Percentiles rank a stretch among this genome's conserved stretches.
Evolutionary conservation across 2,329 filamentous ascomycete species (phyloP).

Genomic region (Exserohilum turcica): DNA sequence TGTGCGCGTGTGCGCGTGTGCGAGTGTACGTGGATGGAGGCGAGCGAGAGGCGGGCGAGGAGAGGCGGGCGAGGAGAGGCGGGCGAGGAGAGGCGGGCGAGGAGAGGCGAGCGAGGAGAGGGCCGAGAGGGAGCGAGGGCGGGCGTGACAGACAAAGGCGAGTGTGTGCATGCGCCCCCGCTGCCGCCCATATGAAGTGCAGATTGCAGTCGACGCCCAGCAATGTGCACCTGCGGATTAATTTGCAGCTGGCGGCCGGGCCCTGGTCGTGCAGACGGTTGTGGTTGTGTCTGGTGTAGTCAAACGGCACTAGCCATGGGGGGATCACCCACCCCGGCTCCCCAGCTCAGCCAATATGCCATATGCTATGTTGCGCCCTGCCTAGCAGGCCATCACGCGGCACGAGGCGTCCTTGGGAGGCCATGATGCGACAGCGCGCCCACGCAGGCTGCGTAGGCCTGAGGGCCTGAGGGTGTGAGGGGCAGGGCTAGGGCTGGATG

Average conservation of each 20-base stretch:
- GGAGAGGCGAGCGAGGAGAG: too few species aligned
- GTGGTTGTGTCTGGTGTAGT: constrained; percentile 22
- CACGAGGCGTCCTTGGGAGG: not conserved
- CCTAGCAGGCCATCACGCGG: not conserved
- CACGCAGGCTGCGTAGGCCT: not conserved
- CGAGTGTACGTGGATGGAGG: too few species aligned
- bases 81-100: too few species aligned
- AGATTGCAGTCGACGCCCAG: constrained; percentile 9
- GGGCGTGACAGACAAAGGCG: not conserved
- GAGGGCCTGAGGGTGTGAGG: too few species aligned
- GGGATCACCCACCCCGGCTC: constrained; percentile 1
- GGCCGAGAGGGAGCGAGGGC: not conserved
- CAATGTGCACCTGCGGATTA: constrained; percentile 16
- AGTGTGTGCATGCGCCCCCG: not conserved
- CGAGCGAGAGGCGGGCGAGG: too few species aligned
- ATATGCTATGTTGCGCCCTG: too few species aligned
- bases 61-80: too few species aligned
- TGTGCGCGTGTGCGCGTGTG: not conserved
- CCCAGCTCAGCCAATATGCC: not conserved
- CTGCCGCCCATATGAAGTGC: not conserved
- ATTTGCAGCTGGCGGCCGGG: constrained; percentile 22
- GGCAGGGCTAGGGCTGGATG: too few species aligned
- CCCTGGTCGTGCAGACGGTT: constrained; percentile 26
- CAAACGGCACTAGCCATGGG: constrained; percentile 28
- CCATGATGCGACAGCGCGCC: not conserved